These are phyloP conservation scores for Penicillium silybi DNA, from an alignment of 495 filamentous ascomycete species.

Conservation along the genomic window DNA sequence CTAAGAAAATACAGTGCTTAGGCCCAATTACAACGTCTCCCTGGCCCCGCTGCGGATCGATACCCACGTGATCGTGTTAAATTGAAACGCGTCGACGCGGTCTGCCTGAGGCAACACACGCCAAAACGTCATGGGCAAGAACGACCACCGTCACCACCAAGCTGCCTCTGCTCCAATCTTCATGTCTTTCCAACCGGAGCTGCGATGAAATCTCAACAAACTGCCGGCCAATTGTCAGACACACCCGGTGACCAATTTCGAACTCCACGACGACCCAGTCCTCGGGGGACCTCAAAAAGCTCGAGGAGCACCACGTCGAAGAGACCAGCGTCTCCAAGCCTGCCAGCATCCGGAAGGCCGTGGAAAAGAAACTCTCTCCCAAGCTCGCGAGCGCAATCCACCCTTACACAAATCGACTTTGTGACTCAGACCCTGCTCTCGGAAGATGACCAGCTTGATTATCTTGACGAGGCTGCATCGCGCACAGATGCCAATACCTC, in stretches of 20 bases:
- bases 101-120: constrained; percentile 12
- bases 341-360: constrained; percentile 18
- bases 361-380: constrained; percentile 20
- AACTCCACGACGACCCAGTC: constrained; percentile 25
- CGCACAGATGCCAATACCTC: not conserved
- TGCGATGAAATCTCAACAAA: constrained; percentile 35
- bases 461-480: constrained; percentile 18
- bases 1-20: no score
- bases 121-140: constrained; percentile 15
- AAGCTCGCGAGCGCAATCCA: constrained; percentile 28
- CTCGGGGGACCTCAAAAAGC: constrained; percentile 12
- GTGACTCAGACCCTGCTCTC: constrained; percentile 23
- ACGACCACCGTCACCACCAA: not conserved
- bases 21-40: no score
- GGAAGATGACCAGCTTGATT: constrained; percentile 33
- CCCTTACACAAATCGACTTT: constrained; percentile 45
- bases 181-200: constrained; percentile 15
- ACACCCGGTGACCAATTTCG: constrained; percentile 17
- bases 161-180: not conserved
- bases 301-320: constrained; percentile 19
- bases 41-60: no score
- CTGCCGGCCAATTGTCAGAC: constrained; percentile 13
- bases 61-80: constrained; percentile 4
- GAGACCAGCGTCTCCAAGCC: constrained; percentile 17
- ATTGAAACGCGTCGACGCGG: constrained; percentile 25